These are phyloP conservation scores for Dacryopinax primogenitus DNA, from an alignment of 768 basidiomycete genomes.

Conservation along the genomic window DNA sequence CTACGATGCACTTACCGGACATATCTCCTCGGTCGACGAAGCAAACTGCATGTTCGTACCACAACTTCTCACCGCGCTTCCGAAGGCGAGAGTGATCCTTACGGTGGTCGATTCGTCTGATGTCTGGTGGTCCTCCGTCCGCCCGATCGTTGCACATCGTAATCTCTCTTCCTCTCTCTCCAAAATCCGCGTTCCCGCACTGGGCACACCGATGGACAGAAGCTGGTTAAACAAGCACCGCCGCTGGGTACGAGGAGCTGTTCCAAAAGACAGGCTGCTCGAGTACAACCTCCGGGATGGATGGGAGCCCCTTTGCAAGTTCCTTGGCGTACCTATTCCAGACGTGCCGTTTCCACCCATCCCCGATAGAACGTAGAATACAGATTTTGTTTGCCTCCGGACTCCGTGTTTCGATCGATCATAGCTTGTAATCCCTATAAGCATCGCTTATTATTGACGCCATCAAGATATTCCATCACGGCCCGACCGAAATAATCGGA, in stretches of 20 bases:
- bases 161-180: too few relatives aligned
- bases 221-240: not conserved
- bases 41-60: not conserved
- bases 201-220: not conserved
- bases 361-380: too few relatives aligned
- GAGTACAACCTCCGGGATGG: conserved; percentile 3
- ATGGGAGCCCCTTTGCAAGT: conserved; percentile 9
- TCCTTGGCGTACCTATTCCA: not conserved
- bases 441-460: too few relatives aligned
- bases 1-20: not conserved
- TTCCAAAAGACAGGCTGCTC: not conserved
- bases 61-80: not conserved
- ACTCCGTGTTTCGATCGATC: too few relatives aligned
- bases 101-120: not conserved
- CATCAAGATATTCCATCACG: too few relatives aligned
- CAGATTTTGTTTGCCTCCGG: too few relatives aligned
- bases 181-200: not conserved
- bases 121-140: not conserved
- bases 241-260: not conserved
- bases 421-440: too few relatives aligned
- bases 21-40: not conserved
- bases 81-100: not conserved
- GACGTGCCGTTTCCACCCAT: not conserved
- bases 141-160: not conserved
- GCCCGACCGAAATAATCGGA: too few relatives aligned